Percentiles rank a stretch among this genome's conserved stretches.
Evolutionary conservation across 1,284 basidiomycete genomes (phyloP).

Genomic region (Apiotrichum brassicae): DNA sequence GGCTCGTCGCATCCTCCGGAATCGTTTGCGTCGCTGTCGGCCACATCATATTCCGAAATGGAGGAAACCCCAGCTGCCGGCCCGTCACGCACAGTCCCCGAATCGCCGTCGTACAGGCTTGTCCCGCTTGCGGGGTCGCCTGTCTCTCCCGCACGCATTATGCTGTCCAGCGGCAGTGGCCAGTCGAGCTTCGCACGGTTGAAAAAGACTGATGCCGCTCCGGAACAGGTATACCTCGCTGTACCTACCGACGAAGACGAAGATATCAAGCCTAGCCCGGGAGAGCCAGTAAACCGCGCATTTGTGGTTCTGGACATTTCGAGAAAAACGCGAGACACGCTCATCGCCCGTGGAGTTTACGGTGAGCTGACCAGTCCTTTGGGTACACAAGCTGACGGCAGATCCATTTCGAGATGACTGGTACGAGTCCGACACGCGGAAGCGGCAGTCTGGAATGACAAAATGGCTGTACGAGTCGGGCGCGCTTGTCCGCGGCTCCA

Average conservation of each 20-base stretch:
- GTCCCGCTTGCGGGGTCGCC: too few relatives aligned
- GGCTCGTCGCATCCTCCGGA: too few relatives aligned
- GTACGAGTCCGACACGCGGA: not conserved
- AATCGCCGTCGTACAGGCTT: too few relatives aligned
- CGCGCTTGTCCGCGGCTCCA: slow-evolving; percentile 11
- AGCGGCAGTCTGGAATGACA: not conserved
- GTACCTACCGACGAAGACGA: not conserved
- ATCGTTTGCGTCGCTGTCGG: too few relatives aligned
- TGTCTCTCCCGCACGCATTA: not conserved
- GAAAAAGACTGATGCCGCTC: not conserved
- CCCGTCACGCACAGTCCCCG: too few relatives aligned
- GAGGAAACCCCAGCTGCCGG: too few relatives aligned
- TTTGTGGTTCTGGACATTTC: slow-evolving; percentile 7
- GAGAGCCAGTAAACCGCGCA: not conserved
- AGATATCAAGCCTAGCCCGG: not conserved
- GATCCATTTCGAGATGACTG: slow-evolving; percentile 13
- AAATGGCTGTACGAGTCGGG: not conserved
- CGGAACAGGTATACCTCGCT: not conserved
- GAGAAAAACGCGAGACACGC: slow-evolving; percentile 3
- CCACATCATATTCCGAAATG: too few relatives aligned
- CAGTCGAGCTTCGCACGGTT: too few relatives aligned
- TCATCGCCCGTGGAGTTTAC: slow-evolving; percentile 12
- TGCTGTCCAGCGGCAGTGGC: not conserved
- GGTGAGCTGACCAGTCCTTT: not conserved
- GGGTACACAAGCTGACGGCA: not conserved